Percentiles rank a stretch among this genome's conserved stretches.
Evolutionary conservation across 345 rosid species (phyloP).

Genomic region (Stellera chamaejasme): DNA sequence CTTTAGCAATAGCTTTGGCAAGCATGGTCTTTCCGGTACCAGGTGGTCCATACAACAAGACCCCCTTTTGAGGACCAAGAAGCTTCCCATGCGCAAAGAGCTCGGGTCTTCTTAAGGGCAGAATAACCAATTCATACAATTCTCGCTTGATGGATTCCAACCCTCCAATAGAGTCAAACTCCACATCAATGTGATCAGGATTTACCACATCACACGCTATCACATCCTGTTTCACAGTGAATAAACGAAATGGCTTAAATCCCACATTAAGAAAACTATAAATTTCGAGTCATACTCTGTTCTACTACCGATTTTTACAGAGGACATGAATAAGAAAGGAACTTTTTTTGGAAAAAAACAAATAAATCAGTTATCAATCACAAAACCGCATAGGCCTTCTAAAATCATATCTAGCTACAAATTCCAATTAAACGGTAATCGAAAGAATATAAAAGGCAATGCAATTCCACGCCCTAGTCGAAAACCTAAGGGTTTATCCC

Average conservation of each 20-base stretch:
- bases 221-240: constrained; percentile 53
- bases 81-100: constrained; percentile 87
- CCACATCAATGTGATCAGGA: constrained; percentile 89
- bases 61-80: constrained; percentile 97
- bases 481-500: too few species aligned
- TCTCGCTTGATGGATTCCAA: constrained; percentile 71
- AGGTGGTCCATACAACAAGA: constrained; percentile 91
- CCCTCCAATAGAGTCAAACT: constrained; percentile 89
- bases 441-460: too few species aligned
- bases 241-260: neutral
- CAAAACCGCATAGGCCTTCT: too few species aligned
- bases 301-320: too few species aligned
- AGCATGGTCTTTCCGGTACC: constrained; percentile 99
- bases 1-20: constrained; percentile 97
- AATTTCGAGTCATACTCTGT: too few species aligned
- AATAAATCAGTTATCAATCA: too few species aligned
- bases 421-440: too few species aligned
- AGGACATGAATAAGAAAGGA: too few species aligned
- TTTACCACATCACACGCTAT: constrained; percentile 96
- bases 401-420: too few species aligned
- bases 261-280: neutral
- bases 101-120: constrained; percentile 83
- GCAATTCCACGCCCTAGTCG: too few species aligned
- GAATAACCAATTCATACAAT: constrained; percentile 83
- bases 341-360: too few species aligned